Percentiles rank a stretch among this genome's conserved stretches.
These are phyloP conservation scores for Sporobolomyces phaffii DNA, from an alignment of 768 basidiomycete species.

Conservation along the genomic window DNA sequence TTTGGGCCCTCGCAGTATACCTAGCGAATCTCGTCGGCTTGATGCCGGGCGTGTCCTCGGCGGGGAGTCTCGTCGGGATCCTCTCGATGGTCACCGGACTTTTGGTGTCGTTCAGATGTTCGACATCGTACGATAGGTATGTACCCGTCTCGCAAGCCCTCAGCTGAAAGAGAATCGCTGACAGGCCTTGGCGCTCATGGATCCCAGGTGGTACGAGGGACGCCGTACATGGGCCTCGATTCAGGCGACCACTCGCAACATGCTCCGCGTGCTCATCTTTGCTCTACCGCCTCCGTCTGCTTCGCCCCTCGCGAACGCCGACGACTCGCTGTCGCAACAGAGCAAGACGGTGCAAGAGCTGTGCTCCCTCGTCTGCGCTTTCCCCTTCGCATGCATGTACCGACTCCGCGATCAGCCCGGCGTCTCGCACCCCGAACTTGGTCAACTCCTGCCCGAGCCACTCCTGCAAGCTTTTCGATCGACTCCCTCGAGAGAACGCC, in stretches of 20 bases:
- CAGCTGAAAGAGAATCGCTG: too few species aligned
- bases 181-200: too few species aligned
- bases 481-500: not conserved
- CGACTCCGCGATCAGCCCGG: conserved; percentile 32
- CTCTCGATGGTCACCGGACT: conserved; percentile 18
- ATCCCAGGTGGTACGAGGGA: conserved; percentile 34
- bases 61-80: conserved; percentile 8
- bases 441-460: conserved; percentile 14
- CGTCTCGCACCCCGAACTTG: conserved; percentile 16
- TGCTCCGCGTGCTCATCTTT: conserved; percentile 31
- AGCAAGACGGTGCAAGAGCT: conserved; percentile 12
- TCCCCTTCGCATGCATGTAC: conserved; percentile 34
- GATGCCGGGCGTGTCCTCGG: not conserved
- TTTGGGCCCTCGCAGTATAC: conserved; percentile 11
- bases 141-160: not conserved
- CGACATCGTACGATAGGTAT: conserved; percentile 16
- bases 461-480: conserved; percentile 17
- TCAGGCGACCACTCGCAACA: conserved; percentile 24
- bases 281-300: conserved; percentile 14
- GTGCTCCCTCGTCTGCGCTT: conserved; percentile 22
- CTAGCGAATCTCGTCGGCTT: not conserved
- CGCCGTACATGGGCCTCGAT: conserved; percentile 27
- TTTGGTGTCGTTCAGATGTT: conserved; percentile 14
- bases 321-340: not conserved
- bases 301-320: not conserved